Conservation (phyloP, 2,329 filamentous ascomycete species). For the Cladorrhinum sp. region DNA sequence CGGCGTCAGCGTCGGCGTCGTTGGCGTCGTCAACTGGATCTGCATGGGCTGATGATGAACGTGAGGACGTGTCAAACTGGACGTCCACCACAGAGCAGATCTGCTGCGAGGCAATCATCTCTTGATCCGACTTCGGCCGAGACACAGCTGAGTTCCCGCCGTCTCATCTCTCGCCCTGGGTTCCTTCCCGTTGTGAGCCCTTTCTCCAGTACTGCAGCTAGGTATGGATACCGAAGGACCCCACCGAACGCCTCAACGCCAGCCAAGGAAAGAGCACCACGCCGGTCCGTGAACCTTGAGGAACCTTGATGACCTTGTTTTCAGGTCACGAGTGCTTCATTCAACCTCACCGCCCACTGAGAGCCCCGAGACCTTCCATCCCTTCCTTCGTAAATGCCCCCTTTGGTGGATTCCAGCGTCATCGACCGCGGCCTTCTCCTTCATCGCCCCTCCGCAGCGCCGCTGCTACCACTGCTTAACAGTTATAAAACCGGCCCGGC, state of each 20-base stretch:
- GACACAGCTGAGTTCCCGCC: not conserved
- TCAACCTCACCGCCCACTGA: not conserved
- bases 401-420: not conserved
- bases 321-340: not conserved
- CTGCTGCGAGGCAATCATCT: not conserved
- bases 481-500: not conserved
- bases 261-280: not conserved
- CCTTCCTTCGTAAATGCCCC: not conserved
- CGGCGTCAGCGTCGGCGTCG: not conserved
- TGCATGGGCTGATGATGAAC: not conserved
- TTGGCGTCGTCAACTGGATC: not conserved
- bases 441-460: not conserved
- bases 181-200: not conserved
- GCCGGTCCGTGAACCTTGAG: not conserved
- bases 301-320: not conserved
- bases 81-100: not conserved
- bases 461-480: not conserved
- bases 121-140: not conserved
- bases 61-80: not conserved
- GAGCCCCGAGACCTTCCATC: not conserved
- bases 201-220: not conserved
- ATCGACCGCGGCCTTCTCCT: not conserved
- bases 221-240: not conserved
- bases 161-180: not conserved
- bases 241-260: not conserved